These are phyloP conservation scores for Moricandia moricandioides DNA, from an alignment of 345 rosid species.

Conservation along the genomic window DNA sequence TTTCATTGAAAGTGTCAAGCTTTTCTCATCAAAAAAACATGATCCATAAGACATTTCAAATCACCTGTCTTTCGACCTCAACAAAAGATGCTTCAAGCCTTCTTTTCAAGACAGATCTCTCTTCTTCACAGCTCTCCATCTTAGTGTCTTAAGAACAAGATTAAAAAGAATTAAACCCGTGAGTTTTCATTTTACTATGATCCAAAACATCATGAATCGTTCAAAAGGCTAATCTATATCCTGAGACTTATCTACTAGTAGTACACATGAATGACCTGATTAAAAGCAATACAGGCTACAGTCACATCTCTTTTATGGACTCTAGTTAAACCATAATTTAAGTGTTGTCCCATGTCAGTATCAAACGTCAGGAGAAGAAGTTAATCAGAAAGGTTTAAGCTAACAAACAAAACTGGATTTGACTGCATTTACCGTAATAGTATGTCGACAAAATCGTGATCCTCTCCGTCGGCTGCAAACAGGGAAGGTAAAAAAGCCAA, in stretches of 20 bases:
- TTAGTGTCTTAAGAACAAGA: slow-evolving; percentile 53
- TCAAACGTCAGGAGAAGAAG: slow-evolving; percentile 28
- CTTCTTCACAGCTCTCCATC: slow-evolving; percentile 70
- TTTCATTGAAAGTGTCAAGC: slow-evolving; percentile 5
- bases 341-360: slow-evolving; percentile 29
- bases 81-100: slow-evolving; percentile 77
- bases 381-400: slow-evolving; percentile 17
- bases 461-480: slow-evolving; percentile 58
- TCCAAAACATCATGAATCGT: slow-evolving; percentile 13
- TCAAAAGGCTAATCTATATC: slow-evolving; percentile 19
- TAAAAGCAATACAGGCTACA: slow-evolving; percentile 27
- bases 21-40: slow-evolving; percentile 17
- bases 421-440: slow-evolving; percentile 42
- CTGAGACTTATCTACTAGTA: slow-evolving; percentile 20
- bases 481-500: slow-evolving; percentile 7
- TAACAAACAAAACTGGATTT: slow-evolving; percentile 18
- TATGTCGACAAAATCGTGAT: slow-evolving; percentile 84
- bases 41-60: slow-evolving; percentile 16
- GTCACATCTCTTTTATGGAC: slow-evolving; percentile 37
- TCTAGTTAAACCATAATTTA: slow-evolving; percentile 32
- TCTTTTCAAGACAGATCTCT: slow-evolving; percentile 57
- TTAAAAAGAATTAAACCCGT: not conserved
- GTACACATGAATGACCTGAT: slow-evolving; percentile 30
- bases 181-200: not conserved
- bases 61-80: slow-evolving; percentile 95